Conservation (phyloP, 768 basidiomycete genomes). For the Imleria badia region DNA sequence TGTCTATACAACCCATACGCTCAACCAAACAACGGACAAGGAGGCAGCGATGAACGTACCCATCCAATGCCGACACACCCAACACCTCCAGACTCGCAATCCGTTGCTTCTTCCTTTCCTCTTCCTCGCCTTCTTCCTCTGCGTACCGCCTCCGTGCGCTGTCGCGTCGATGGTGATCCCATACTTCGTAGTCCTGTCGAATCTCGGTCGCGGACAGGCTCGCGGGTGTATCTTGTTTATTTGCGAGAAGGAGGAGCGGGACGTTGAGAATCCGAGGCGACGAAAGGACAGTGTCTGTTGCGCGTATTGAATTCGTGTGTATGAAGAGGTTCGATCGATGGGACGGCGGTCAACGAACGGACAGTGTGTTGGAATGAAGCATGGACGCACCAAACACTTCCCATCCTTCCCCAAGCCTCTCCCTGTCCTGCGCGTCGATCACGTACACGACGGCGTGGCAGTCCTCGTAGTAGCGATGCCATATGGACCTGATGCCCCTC, state of each 20-base stretch:
- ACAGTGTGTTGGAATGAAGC: too few relatives aligned
- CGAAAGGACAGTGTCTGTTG: slow-evolving; percentile 76
- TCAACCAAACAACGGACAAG: neutral
- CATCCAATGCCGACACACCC: slow-evolving; percentile 88
- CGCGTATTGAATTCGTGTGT: neutral
- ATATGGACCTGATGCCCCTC: slow-evolving; percentile 89
- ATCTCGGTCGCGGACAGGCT: slow-evolving; percentile 90
- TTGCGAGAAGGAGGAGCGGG: slow-evolving; percentile 89
- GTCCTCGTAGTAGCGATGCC: slow-evolving; percentile 93
- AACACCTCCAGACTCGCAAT: slow-evolving; percentile 84
- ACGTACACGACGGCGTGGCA: slow-evolving; percentile 97
- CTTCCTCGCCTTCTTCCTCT: slow-evolving; percentile 46
- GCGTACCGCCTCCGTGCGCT: slow-evolving; percentile 57
- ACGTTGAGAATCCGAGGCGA: slow-evolving; percentile 88
- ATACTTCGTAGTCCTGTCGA: slow-evolving; percentile 82
- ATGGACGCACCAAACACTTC: slow-evolving; percentile 85
- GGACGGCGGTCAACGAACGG: neutral
- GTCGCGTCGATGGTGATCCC: slow-evolving; percentile 76
- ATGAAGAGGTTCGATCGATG: too few relatives aligned
- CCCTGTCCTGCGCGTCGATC: slow-evolving; percentile 89
- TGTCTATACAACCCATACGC: slow-evolving; percentile 48
- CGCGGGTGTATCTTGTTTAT: slow-evolving; percentile 87
- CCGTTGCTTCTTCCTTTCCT: slow-evolving; percentile 47
- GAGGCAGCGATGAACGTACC: slow-evolving; percentile 48
- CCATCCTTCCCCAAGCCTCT: slow-evolving; percentile 92